These are phyloP conservation scores for Aspergillus puulaauensis DNA, from an alignment of 2,329 filamentous ascomycete genomes.

Conservation along the genomic window DNA sequence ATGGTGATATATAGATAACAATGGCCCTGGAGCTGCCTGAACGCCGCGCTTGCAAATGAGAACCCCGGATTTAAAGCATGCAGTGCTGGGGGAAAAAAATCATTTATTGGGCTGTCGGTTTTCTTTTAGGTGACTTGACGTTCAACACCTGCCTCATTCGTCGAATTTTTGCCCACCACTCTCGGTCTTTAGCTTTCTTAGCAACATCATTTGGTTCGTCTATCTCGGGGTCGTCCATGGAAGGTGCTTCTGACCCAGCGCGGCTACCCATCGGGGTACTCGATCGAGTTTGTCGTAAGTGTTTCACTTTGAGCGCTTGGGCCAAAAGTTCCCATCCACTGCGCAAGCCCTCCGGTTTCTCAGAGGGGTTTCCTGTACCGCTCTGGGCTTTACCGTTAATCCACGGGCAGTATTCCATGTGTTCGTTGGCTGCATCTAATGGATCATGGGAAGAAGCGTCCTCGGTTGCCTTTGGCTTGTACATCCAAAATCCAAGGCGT, in stretches of 20 bases:
- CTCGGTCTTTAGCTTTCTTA: conserved; percentile 65
- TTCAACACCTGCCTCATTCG: conserved; percentile 72
- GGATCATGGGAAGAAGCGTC: conserved; percentile 42
- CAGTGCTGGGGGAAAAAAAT: neutral
- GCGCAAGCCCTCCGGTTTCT: conserved; percentile 34
- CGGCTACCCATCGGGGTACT: conserved; percentile 27
- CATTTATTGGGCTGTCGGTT: conserved; percentile 19
- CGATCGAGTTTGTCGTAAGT: conserved; percentile 32
- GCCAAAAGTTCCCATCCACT: conserved; percentile 48
- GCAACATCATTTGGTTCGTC: conserved; percentile 43
- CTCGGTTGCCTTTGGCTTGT: conserved; percentile 68
- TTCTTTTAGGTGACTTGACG: conserved; percentile 60
- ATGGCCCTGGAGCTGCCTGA: conserved; percentile 3
- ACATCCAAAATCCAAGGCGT: conserved; percentile 90
- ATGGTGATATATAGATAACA: neutral
- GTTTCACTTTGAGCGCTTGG: conserved; percentile 43
- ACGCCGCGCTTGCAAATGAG: conserved; percentile 18
- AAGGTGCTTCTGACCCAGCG: conserved; percentile 26
- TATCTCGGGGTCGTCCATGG: conserved; percentile 19
- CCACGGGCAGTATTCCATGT: conserved; percentile 85
- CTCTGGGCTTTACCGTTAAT: conserved; percentile 64
- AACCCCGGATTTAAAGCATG: neutral
- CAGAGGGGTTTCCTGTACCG: conserved; percentile 32
- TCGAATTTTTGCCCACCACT: conserved; percentile 69
- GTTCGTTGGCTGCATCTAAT: conserved; percentile 69